Evolutionary conservation across 2,329 filamentous ascomycete species (phyloP), one percentile per base, ranked within the genome.

Genomic region (Penicillium sp.): DNA sequence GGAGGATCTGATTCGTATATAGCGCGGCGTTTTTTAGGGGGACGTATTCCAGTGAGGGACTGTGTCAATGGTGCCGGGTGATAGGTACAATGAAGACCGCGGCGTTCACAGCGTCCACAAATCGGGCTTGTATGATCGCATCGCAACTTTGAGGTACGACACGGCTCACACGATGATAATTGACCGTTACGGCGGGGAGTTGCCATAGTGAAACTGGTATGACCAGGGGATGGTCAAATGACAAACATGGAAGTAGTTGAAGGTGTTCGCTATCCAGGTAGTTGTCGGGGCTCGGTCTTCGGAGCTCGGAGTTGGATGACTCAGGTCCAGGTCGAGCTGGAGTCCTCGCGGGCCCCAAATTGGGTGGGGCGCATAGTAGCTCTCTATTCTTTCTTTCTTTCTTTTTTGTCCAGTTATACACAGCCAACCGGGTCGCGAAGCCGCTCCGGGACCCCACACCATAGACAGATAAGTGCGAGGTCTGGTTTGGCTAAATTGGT

Each of bases 141-240:
- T 22, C 59, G 57, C n/a, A 61, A 42, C 37, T 61, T 61, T 10
- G 59, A 55, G 35, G 49, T 60, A 13, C 59, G 56, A 21, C 59
- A 61, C 3, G 59, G 56, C 48, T 61, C 59, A 40, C 59, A 61
- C 3, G 59, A 61, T 1, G 59, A 54, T 15, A 57, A 33, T 13
- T 48, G 46, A n/a, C 46, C 46, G 32, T 48, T 48, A 2, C 46
- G 46, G 26, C 46, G 46, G n/a, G 46, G 37, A 1, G 45, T 47
- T 10, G 45, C 35, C 45, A 47, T 47, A 7, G 5, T n/a, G 13
- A 8, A 15, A 6, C 4, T 19, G n/a, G 6, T 40, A 17, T 19
- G 3, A 19, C 8, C 2, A n/a, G 17, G 5, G 8, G 9, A 32
- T 43, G 9, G 40, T 43, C 15, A n/a, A 43, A 43, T 19, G n/a